Base-by-base conservation (phyloP, 2,329 filamentous ascomycete genomes). In the Fusarium sp. region DNA sequence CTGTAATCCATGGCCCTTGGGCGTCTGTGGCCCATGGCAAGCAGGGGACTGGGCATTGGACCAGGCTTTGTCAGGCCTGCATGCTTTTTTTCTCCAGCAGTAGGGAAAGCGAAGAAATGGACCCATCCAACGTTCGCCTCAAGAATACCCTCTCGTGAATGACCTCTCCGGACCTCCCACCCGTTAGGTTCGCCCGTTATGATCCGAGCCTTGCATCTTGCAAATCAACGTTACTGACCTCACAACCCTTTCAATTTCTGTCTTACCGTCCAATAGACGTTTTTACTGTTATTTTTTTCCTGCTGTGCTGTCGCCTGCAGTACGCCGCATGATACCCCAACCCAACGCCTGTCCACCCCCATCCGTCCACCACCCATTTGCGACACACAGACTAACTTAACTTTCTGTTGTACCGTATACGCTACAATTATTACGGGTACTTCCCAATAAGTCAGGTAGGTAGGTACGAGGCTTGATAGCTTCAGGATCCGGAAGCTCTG, bases 121-220 rank as follows among this genome's bases (percentile, higher is more conserved):
- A 73, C 63, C 63, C 70, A 73, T 73, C 57, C 55, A 67, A 50
- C 25, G 63, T 43, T 59, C 63, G 66, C 70, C 70, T 70, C 62
- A 61, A 46, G 56, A 72, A 66, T 70, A 66, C 63, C 63, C 34
- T 69, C 66, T 70, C 67, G 60, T 75, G 55, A 77, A 78, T 77
- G 76, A 75, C 76, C 72, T 78, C 70, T 72, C 67, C 67, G 66
- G 63, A 68, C 73, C 67, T 76, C 77, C 75, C 76, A 76, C 78
- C 75, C 71, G 73, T 77, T 76, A 38, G 34, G 34, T 38, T 38
- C 72, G 75, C 75, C 74, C 73, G 73, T 73, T 73, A 73, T 75
- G 75, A 75, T 73, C 75, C 71, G 72, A 75, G 68, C 68, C 74
- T 70, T 78, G 75, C 76, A 77, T 77, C 68, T 71, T 65, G 61